Base-by-base conservation (phyloP, 2,329 filamentous ascomycete species). In the Keithomyces neogunnii region DNA sequence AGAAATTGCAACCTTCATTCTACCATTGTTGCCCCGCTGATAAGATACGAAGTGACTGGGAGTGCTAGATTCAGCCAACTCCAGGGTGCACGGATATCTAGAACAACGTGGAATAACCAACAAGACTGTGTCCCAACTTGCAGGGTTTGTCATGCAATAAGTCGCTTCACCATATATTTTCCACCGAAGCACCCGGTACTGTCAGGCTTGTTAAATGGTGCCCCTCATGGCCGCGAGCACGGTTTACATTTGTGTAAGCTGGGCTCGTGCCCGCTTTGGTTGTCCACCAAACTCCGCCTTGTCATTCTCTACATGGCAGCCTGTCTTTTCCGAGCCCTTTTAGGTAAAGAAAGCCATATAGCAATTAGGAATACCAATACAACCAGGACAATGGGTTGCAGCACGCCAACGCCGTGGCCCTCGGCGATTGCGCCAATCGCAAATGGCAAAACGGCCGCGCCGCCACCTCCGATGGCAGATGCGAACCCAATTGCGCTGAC, bases 401-500 rank as follows among this genome's bases (percentile, higher is more conserved):
- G 62, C 2, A 79, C 77, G 53, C 71, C 62, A 0, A 84, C 80
- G 0, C 81, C 80, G 52, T 71, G 75, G 43, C 64, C 71, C 56
- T 80, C 71, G 3, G 85, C 83, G 61, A 88, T 82, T 2, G 82
- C 84, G 3, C 85, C 86, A 0, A 88, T 80, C 0, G 78, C 77
- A 74, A 89, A 73, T 45, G 86, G 74, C 66, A 88, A 64, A 13
- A 84, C 60, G 1, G 86, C 84, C 1, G 84, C 87, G 0, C 89
- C 89, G 2, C 77, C 78, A 0, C 86, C 85, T 3, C 89, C 89
- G 64, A 92, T 82, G 0, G 88, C 88, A 1, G 86, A 82, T 0
- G 85, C 85, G 59, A 95, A 92, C 0, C 89, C 88, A 55, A 95
- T 88, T 0, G 84, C 82, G n/a, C 79, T 81, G 42, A 93, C 86